These are phyloP conservation scores for Arctium minus DNA, from an alignment of 129 eudicot genomes.

Conservation along the genomic window DNA sequence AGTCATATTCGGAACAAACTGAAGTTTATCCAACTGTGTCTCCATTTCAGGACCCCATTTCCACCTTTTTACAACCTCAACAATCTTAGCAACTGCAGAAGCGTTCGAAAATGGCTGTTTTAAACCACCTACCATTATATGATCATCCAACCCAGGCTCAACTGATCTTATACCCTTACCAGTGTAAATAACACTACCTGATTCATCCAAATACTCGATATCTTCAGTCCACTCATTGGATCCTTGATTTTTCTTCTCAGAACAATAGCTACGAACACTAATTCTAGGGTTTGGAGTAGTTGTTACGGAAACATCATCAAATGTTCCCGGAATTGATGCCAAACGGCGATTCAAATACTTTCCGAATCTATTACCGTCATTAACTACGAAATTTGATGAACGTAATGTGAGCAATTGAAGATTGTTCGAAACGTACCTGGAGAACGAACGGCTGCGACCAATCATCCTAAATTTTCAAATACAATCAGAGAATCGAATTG, in stretches of 20 bases:
- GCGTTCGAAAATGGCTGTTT: conserved; percentile 78
- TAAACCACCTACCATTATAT: conserved; percentile 83
- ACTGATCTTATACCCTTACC: conserved; percentile 85
- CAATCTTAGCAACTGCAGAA: conserved; percentile 80
- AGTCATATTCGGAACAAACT: conserved; percentile 81
- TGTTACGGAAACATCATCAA: neutral
- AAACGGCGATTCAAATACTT: neutral
- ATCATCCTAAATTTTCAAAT: conserved; percentile 19
- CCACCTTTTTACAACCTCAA: conserved; percentile 95
- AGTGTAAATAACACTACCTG: conserved; percentile 60
- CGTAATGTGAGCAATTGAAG: conserved; percentile 11
- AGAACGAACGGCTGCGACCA: conserved; percentile 22
- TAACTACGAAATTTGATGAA: neutral
- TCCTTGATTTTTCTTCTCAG: conserved; percentile 28
- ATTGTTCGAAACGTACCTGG: conserved; percentile 30
- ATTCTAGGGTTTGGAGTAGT: conserved; percentile 16
- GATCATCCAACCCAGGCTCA: conserved; percentile 78
- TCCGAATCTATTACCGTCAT: neutral
- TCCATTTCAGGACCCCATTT: conserved; percentile 99
- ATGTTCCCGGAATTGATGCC: neutral
- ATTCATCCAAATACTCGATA: conserved; percentile 78
- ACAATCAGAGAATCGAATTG: neutral
- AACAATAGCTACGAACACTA: conserved; percentile 45
- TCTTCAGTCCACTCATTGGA: conserved; percentile 72
- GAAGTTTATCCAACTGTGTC: conserved; percentile 80